Conservation (phyloP, 306 rosid genomes). For the Sophora flavescens region DNA sequence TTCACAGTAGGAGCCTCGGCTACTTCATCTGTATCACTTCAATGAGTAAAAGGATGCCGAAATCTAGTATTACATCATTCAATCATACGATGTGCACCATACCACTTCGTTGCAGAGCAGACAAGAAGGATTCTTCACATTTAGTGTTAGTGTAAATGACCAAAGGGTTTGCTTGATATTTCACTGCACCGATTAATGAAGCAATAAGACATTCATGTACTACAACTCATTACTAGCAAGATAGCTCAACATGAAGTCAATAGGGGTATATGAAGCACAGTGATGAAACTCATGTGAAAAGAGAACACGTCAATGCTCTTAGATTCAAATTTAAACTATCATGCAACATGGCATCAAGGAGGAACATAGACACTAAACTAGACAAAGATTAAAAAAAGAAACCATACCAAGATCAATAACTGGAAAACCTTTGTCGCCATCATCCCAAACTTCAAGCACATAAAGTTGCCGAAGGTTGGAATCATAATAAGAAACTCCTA, state of each 20-base stretch:
- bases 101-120: slow-evolving; percentile 91
- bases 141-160: slow-evolving; percentile 90
- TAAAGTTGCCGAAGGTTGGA: slow-evolving; percentile 87
- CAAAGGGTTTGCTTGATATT: slow-evolving; percentile 91
- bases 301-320: slow-evolving; percentile 31
- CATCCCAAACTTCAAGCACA: slow-evolving; percentile 96
- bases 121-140: slow-evolving; percentile 86
- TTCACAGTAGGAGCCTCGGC: slow-evolving; percentile 75
- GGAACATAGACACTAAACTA: slow-evolving; percentile 38
- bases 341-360: slow-evolving; percentile 35
- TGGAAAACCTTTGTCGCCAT: slow-evolving; percentile 78
- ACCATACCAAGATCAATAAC: slow-evolving; percentile 82
- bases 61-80: slow-evolving; percentile 36
- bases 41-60: slow-evolving; percentile 50
- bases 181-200: slow-evolving; percentile 65
- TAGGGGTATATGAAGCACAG: slow-evolving; percentile 7
- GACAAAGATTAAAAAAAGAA: slow-evolving; percentile 43
- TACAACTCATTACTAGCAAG: slow-evolving; percentile 33
- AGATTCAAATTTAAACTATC: slow-evolving; percentile 33
- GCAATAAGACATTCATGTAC: slow-evolving; percentile 39
- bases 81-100: slow-evolving; percentile 48
- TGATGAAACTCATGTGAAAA: slow-evolving; percentile 14
- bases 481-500: slow-evolving; percentile 92
- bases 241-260: slow-evolving; percentile 18
- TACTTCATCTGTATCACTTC: slow-evolving; percentile 71